Conservation (phyloP, 1,284 basidiomycete species). For the Boletus hoseneyae region DNA sequence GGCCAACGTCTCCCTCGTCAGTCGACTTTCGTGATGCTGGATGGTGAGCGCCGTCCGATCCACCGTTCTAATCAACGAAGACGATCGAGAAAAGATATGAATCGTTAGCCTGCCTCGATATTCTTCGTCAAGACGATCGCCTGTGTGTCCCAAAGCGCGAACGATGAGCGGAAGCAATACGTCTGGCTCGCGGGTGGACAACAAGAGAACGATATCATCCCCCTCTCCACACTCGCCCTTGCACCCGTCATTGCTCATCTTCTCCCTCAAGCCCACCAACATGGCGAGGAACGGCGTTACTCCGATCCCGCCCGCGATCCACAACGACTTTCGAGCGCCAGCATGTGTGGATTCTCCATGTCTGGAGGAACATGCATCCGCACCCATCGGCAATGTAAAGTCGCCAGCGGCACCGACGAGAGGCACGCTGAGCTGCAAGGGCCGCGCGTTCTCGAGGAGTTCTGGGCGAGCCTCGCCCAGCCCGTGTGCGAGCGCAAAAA, state of each 20-base stretch:
- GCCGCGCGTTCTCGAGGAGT: conserved; percentile 37
- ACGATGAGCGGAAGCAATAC: conserved; percentile 22
- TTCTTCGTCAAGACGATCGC: not conserved
- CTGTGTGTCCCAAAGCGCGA: conserved; percentile 3
- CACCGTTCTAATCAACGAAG: not conserved
- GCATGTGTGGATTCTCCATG: not conserved
- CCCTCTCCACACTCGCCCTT: not conserved
- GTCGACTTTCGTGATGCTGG: conserved; percentile 14
- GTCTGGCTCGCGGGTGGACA: conserved; percentile 29
- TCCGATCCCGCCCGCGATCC: conserved; percentile 29
- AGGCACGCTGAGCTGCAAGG: conserved; percentile 29
- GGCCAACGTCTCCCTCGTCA: conserved; percentile 7
- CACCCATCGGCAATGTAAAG: conserved; percentile 28
- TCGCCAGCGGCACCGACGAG: conserved; percentile 40
- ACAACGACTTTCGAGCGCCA: conserved; percentile 15
- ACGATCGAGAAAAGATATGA: conserved; percentile 23
- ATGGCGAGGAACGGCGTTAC: conserved; percentile 33
- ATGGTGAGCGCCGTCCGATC: conserved; percentile 3
- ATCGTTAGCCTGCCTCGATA: conserved; percentile 12
- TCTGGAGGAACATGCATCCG: not conserved
- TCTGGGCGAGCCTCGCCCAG: conserved; percentile 38
- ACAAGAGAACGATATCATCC: conserved; percentile 20
- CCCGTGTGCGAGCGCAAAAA: conserved; percentile 47
- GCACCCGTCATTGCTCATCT: not conserved
- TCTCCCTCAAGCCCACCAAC: conserved; percentile 15